phyloP scores from a whole-genome alignment of 2,329 filamentous ascomycete species.

The Phaeomoniella chlamydospora region DNA sequence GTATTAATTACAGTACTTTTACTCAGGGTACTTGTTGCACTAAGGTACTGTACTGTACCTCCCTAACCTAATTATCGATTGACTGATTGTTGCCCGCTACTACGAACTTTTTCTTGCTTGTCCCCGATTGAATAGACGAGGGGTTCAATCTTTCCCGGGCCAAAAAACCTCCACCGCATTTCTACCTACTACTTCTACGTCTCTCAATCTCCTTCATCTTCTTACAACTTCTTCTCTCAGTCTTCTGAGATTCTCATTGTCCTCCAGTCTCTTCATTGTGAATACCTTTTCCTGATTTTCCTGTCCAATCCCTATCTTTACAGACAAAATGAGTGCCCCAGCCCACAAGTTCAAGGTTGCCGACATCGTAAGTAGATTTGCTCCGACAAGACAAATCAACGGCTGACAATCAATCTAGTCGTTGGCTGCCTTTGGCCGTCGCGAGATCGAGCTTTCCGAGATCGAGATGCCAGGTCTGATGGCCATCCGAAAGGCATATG shows the following conservation, averaged over 20 bases:
- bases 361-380: slow-evolving; percentile 51
- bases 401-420: slow-evolving; percentile 27
- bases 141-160: too few species aligned
- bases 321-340: slow-evolving; percentile 52
- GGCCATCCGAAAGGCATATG: slow-evolving; percentile 86
- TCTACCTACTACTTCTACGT: too few species aligned
- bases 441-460: slow-evolving; percentile 97
- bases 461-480: slow-evolving; percentile 96
- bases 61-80: too few species aligned
- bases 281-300: neutral
- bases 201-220: neutral
- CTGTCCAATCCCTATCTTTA: slow-evolving; percentile 6
- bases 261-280: neutral
- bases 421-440: slow-evolving; percentile 94
- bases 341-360: slow-evolving; percentile 96
- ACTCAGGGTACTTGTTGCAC: too few species aligned
- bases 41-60: too few species aligned
- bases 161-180: neutral
- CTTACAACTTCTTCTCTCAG: neutral
- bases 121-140: too few species aligned
- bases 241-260: neutral
- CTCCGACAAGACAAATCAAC: slow-evolving; percentile 6
- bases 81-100: too few species aligned
- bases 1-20: too few species aligned
- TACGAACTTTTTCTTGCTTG: too few species aligned